Evolutionary conservation across 306 rosid species (phyloP).

Genomic region (Pterocarpus santalinus): DNA sequence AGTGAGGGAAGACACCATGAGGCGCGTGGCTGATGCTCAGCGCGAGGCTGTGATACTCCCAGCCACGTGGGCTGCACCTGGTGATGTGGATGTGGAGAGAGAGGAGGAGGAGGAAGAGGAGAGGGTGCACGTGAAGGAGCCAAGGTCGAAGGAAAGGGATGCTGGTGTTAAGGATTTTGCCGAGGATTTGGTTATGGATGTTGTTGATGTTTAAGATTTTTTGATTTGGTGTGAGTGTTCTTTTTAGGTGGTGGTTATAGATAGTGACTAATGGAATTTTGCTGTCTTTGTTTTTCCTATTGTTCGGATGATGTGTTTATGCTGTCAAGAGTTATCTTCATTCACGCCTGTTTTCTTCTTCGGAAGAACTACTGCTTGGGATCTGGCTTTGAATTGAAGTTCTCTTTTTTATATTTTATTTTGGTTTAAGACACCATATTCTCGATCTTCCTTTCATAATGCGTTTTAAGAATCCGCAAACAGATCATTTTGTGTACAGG

Average conservation of each 20-base stretch:
- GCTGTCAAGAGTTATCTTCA: background rate
- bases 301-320: too few species aligned
- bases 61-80: constrained; percentile 45
- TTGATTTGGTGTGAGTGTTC: background rate
- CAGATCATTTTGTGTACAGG: background rate
- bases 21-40: constrained; percentile 19
- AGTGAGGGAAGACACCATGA: constrained; percentile 52
- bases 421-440: too few species aligned
- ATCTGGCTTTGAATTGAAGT: background rate
- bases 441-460: background rate
- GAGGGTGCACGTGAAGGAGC: constrained; percentile 6
- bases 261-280: too few species aligned
- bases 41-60: constrained; percentile 28
- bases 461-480: background rate
- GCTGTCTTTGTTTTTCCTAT: too few species aligned
- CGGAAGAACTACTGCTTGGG: background rate
- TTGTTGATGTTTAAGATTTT: background rate
- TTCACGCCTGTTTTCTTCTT: background rate
- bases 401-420: too few species aligned
- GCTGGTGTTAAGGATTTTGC: background rate
- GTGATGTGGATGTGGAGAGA: background rate
- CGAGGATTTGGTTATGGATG: constrained; percentile 27
- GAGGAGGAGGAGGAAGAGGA: background rate
- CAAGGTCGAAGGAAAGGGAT: background rate
- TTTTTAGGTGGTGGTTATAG: background rate